These are phyloP conservation scores for Massarina eburnea DNA, from an alignment of 2,329 filamentous ascomycete genomes.

Conservation along the genomic window DNA sequence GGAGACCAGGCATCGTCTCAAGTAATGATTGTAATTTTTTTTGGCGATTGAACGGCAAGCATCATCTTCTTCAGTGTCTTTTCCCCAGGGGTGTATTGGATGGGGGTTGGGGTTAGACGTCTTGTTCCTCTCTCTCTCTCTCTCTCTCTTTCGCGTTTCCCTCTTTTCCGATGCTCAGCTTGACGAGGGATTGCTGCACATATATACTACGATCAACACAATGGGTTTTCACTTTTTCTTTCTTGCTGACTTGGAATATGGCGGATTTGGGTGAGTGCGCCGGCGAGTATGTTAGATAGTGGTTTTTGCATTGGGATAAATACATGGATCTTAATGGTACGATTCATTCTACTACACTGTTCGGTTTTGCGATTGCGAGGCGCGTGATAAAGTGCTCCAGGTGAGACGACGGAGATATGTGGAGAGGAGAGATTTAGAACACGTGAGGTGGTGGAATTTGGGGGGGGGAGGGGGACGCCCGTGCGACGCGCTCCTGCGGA, in stretches of 20 bases:
- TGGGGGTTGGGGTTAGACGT: constrained; percentile 25
- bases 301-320: constrained; percentile 36
- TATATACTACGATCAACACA: constrained; percentile 36
- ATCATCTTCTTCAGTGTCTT: constrained; percentile 22
- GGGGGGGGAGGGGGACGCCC: neutral
- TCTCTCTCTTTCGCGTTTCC: constrained; percentile 1
- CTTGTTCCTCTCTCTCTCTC: constrained; percentile 15
- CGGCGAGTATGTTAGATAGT: constrained; percentile 43
- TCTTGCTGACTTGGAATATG: constrained; percentile 10
- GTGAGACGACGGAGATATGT: too few relatives aligned
- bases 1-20: constrained; percentile 24
- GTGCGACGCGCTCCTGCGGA: constrained; percentile 7
- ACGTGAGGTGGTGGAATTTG: neutral
- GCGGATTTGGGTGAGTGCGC: constrained; percentile 22
- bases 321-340: constrained; percentile 27
- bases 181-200: constrained; percentile 27
- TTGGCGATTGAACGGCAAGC: constrained; percentile 21
- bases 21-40: constrained; percentile 45
- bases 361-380: neutral
- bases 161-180: constrained; percentile 15
- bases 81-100: constrained; percentile 22
- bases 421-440: neutral
- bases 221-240: constrained; percentile 14
- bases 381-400: too few relatives aligned
- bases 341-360: neutral